Conservation (phyloP, 768 basidiomycete genomes). For the Boletus patriciae region DNA sequence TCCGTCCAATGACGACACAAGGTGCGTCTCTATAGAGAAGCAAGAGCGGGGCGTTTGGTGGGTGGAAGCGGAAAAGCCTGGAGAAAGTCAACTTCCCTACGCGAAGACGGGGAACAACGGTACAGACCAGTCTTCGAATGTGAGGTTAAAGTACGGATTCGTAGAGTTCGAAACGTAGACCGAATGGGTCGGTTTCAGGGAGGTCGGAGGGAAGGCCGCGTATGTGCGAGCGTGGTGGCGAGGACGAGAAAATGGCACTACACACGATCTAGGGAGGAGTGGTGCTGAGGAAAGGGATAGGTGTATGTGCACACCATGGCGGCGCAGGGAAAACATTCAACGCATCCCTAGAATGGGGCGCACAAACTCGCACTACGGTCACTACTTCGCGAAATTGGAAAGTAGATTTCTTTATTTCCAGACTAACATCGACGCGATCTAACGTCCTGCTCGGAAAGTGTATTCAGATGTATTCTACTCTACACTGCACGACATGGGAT, state of each 20-base stretch:
- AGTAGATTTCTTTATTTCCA: background rate
- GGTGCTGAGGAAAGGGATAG: background rate
- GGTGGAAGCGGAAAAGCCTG: slow-evolving; percentile 81
- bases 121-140: slow-evolving; percentile 85
- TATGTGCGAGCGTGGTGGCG: slow-evolving; percentile 12
- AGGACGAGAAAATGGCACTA: background rate
- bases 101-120: slow-evolving; percentile 21
- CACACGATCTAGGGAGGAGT: background rate
- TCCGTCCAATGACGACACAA: slow-evolving; percentile 91
- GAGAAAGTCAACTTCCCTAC: slow-evolving; percentile 17
- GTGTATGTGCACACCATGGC: slow-evolving; percentile 33
- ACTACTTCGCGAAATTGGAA: background rate
- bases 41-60: slow-evolving; percentile 66
- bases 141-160: slow-evolving; percentile 87
- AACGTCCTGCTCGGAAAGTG: background rate
- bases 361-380: background rate
- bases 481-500: slow-evolving; percentile 14
- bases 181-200: slow-evolving; percentile 42
- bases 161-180: slow-evolving; percentile 76
- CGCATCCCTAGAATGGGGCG: background rate
- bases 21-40: slow-evolving; percentile 86
- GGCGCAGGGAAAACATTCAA: slow-evolving; percentile 31
- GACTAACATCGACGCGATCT: background rate
- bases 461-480: slow-evolving; percentile 18
- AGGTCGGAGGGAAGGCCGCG: slow-evolving; percentile 13